Conservation (phyloP, 1,284 basidiomycete species). For the Marasmius tenuissimus region DNA sequence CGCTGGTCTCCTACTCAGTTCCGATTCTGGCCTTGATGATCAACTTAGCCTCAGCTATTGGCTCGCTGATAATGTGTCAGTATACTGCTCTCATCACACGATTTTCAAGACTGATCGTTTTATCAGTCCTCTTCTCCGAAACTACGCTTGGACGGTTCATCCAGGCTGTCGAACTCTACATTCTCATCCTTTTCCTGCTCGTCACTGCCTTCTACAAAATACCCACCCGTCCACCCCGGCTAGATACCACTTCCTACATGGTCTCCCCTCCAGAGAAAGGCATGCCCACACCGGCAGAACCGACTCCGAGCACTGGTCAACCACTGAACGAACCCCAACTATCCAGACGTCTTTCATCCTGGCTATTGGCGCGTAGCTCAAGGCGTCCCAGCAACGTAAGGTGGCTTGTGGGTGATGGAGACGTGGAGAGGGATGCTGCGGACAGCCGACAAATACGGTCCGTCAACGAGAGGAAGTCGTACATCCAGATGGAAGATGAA, state of each 20-base stretch:
- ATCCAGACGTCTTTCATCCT: slow-evolving; percentile 31
- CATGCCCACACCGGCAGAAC: slow-evolving; percentile 8
- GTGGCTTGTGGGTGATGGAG: slow-evolving; percentile 34
- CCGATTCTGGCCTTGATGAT: slow-evolving; percentile 54
- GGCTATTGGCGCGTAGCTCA: slow-evolving; percentile 28
- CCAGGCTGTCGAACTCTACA: slow-evolving; percentile 65
- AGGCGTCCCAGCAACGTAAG: slow-evolving; percentile 27
- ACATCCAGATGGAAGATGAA: background rate
- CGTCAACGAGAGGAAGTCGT: background rate
- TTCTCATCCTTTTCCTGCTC: slow-evolving; percentile 57
- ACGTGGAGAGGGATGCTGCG: slow-evolving; percentile 26
- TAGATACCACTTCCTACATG: slow-evolving; percentile 9
- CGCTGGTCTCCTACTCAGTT: slow-evolving; percentile 49
- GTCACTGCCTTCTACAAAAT: slow-evolving; percentile 48
- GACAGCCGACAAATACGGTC: background rate
- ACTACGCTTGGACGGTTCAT: slow-evolving; percentile 69
- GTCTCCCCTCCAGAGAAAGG: slow-evolving; percentile 22
- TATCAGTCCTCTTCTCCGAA: slow-evolving; percentile 66
- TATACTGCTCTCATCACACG: background rate
- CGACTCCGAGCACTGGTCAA: slow-evolving; percentile 1
- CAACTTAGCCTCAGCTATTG: slow-evolving; percentile 53
- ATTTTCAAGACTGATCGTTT: slow-evolving; percentile 1
- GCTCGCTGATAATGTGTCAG: slow-evolving; percentile 44
- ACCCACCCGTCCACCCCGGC: slow-evolving; percentile 17
- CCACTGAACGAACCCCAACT: background rate